These are phyloP conservation scores for Pichia cabralensis DNA, from an alignment of 805 yeast genomes.

Conservation along the genomic window DNA sequence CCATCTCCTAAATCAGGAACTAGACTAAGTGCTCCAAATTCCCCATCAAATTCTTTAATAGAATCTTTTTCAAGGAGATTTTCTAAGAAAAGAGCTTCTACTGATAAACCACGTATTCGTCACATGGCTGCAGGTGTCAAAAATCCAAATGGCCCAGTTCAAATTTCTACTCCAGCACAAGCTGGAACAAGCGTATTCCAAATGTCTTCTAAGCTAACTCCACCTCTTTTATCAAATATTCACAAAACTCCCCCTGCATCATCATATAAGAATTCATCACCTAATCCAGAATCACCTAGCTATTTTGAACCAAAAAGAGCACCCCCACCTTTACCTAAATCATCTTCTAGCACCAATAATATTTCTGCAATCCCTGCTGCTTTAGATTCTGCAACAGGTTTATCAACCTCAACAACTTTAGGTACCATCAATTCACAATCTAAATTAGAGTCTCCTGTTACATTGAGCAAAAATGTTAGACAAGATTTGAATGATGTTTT, in stretches of 20 bases:
- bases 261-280: background rate
- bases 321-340: constrained; percentile 8
- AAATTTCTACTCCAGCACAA: constrained; percentile 12
- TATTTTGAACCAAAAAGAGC: constrained; percentile 9
- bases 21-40: constrained; percentile 9
- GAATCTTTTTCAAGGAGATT: constrained; percentile 23
- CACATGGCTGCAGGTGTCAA: constrained; percentile 17
- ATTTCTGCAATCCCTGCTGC: constrained; percentile 2
- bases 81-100: constrained; percentile 8
- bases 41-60: constrained; percentile 21
- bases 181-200: background rate
- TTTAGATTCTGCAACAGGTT: background rate
- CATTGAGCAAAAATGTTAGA: background rate
- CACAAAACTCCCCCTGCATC: background rate
- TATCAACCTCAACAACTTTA: background rate
- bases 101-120: constrained; percentile 14
- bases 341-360: too few species aligned
- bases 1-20: background rate
- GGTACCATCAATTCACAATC: background rate
- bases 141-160: constrained; percentile 14
- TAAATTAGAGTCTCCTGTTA: constrained; percentile 6
- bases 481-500: constrained; percentile 1
- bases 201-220: background rate
- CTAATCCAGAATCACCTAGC: too few species aligned
- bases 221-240: background rate